Evolutionary conservation across 495 filamentous ascomycete genomes (phyloP).

Genomic region (Evansstolkia leycettana): DNA sequence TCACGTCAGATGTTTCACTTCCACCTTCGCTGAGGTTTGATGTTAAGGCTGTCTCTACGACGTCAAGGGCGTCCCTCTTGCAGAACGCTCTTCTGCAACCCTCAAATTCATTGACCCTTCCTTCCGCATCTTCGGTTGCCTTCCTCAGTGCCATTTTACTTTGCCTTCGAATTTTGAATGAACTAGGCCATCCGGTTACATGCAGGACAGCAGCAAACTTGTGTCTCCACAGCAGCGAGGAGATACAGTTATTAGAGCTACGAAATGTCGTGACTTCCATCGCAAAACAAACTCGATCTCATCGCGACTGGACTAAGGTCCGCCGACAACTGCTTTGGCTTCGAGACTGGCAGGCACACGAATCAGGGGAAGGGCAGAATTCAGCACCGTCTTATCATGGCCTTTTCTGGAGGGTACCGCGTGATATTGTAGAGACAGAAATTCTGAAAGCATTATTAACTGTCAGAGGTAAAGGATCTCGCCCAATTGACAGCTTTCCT

Average conservation of each 20-base stretch:
- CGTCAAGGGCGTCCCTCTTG: conserved; percentile 33
- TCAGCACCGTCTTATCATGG: conserved; percentile 33
- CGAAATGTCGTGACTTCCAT: conserved; percentile 46
- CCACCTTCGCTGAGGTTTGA: conserved; percentile 24
- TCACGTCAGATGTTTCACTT: conserved; percentile 12
- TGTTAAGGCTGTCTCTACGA: conserved; percentile 24
- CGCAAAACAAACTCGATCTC: conserved; percentile 40
- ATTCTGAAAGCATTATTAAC: conserved; percentile 61
- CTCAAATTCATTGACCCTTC: conserved; percentile 56
- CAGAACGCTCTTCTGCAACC: conserved; percentile 45
- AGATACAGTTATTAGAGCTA: conserved; percentile 55
- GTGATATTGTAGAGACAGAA: conserved; percentile 55
- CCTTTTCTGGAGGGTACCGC: conserved; percentile 56
- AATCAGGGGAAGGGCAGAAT: conserved; percentile 8
- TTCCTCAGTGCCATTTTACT: conserved; percentile 58
- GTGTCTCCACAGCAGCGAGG: conserved; percentile 33
- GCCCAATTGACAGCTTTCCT: too few relatives aligned
- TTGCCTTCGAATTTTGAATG: conserved; percentile 52
- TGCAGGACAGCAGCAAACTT: conserved; percentile 37
- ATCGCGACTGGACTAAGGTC: conserved; percentile 53
- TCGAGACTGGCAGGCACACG: conserved; percentile 57
- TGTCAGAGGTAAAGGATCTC: conserved; percentile 41
- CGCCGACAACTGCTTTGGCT: conserved; percentile 71
- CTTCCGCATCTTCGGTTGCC: conserved; percentile 43
- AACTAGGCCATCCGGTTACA: conserved; percentile 45